These are phyloP conservation scores for Rubia yunnanensis DNA, from an alignment of 257 asterid genomes.

Conservation along the genomic window DNA sequence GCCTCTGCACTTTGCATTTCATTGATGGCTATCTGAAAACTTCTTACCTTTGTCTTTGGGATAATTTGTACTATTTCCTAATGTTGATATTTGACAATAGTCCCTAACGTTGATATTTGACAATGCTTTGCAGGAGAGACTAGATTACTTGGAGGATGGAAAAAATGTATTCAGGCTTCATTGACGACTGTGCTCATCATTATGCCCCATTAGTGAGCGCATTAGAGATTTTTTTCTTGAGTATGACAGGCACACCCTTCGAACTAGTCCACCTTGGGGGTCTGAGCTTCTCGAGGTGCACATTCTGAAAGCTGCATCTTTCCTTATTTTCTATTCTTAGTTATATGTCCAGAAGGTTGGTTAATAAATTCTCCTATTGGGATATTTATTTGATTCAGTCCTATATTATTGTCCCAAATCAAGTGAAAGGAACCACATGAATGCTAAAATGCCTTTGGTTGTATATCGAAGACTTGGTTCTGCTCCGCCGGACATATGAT, in stretches of 20 bases:
- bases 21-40: conserved; percentile 1
- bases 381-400: neutral
- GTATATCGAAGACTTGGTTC: too few species aligned
- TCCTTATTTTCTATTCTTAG: conserved; percentile 5
- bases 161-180: conserved; percentile 80
- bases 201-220: conserved; percentile 92
- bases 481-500: too few species aligned
- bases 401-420: too few species aligned
- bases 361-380: neutral
- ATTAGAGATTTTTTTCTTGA: conserved; percentile 97
- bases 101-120: conserved; percentile 11
- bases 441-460: too few species aligned
- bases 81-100: too few species aligned
- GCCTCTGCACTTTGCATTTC: neutral
- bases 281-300: conserved; percentile 98
- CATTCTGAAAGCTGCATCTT: conserved; percentile 11
- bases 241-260: conserved; percentile 92
- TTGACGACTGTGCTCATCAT: conserved; percentile 84
- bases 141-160: conserved; percentile 97
- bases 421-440: too few species aligned
- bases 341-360: neutral
- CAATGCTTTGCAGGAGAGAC: conserved; percentile 60
- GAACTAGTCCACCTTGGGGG: conserved; percentile 99
- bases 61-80: too few species aligned
- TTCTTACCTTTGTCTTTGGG: neutral